Evolutionary conservation across 495 filamentous ascomycete species (phyloP).

Genomic region (Penicillium lividum): DNA sequence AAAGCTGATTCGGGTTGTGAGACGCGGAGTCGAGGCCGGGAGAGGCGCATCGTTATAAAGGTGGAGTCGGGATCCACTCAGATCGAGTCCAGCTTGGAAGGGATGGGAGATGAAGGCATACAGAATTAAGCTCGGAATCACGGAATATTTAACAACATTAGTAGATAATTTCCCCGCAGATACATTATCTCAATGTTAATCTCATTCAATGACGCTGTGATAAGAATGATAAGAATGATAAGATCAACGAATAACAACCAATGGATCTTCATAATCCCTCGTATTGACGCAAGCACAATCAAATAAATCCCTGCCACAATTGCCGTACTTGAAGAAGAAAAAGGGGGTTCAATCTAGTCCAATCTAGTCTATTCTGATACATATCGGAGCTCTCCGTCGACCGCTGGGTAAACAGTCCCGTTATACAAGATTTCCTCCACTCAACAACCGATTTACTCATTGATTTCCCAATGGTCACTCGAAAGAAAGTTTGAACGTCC

Average conservation of each 20-base stretch:
- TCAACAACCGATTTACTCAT: no score
- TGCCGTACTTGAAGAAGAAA: no score
- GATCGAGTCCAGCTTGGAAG: not conserved
- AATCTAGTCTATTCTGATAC: no score
- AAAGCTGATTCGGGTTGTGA: conserved; percentile 39
- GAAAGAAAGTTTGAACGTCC: no score
- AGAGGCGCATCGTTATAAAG: conserved; percentile 23
- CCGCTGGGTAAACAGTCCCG: no score
- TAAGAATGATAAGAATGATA: conserved; percentile 11
- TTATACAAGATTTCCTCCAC: no score
- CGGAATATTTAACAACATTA: not conserved
- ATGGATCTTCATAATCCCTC: not conserved
- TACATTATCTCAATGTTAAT: not conserved
- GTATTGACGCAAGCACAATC: not conserved
- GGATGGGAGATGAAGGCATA: not conserved
- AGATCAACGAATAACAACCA: not conserved
- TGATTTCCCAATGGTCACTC: no score
- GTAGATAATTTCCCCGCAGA: not conserved
- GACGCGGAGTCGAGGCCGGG: conserved; percentile 34
- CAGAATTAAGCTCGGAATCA: not conserved
- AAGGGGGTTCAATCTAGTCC: no score
- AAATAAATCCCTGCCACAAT: no score
- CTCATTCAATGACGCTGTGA: conserved; percentile 2
- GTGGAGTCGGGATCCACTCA: not conserved
- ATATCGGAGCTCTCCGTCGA: no score